These are phyloP conservation scores for Saposhnikovia divaricata DNA, from an alignment of 129 eudicot genomes.

Conservation along the genomic window DNA sequence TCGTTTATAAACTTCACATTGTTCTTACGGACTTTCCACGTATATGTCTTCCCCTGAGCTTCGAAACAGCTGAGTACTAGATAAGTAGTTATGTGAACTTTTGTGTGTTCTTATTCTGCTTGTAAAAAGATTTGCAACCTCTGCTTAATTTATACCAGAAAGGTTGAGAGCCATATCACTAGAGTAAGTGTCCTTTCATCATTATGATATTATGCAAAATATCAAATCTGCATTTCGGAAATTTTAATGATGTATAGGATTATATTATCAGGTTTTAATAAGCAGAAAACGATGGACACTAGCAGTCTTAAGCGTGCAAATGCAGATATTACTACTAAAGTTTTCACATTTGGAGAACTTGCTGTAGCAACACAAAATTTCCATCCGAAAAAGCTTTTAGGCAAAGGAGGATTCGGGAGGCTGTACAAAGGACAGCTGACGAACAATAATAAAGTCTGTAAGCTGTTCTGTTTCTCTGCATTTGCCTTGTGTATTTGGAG, in stretches of 20 bases:
- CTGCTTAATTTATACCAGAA: too few species aligned
- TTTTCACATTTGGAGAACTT: conserved; percentile 2
- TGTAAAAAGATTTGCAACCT: too few species aligned
- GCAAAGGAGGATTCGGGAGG: conserved; percentile 1
- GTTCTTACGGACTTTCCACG: too few species aligned
- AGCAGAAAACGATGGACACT: neutral
- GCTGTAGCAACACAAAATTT: conserved; percentile 1
- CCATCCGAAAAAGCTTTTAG: neutral
- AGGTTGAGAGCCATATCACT: too few species aligned
- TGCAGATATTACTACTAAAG: neutral
- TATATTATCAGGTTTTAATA: neutral
- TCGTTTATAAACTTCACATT: too few species aligned
- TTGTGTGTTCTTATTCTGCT: too few species aligned
- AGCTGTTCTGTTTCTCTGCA: neutral
- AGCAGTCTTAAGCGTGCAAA: neutral
- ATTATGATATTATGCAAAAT: too few species aligned
- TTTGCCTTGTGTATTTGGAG: neutral
- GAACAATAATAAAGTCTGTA: neutral
- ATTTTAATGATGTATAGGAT: neutral
- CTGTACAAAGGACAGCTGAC: conserved; percentile 8
- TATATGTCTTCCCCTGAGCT: too few species aligned
- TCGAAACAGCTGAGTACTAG: too few species aligned
- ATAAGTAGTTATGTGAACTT: too few species aligned
- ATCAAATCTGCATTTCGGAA: neutral
- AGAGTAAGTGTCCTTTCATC: too few species aligned